A percentile compares a stretch with the other conserved stretches of the same genome.
Evolutionary conservation across 2,329 filamentous ascomycete genomes (phyloP).

Genomic region (Bipolaris victoriae): DNA sequence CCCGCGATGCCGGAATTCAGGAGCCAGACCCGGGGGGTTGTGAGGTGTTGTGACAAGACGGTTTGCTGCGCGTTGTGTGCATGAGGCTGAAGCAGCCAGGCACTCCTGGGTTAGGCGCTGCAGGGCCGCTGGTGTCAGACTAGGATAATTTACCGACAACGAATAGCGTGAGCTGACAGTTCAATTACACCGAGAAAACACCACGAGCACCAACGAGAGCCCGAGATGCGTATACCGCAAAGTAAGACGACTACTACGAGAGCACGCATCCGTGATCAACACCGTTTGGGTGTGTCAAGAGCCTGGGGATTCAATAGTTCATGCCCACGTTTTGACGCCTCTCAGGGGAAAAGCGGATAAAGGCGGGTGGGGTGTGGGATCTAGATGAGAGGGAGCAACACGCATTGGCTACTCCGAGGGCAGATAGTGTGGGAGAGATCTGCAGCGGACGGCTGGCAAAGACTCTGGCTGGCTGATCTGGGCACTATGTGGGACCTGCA

Average conservation of each 20-base stretch:
- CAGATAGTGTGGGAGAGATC: no score
- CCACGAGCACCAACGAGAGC: not conserved
- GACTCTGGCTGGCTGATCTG: constrained; percentile 2
- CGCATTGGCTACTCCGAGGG: no score
- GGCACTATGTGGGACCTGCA: constrained; percentile 13
- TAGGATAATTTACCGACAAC: constrained; percentile 5
- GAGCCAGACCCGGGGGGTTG: not conserved
- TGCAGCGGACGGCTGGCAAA: no score
- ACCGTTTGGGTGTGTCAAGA: no score
- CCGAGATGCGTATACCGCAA: not conserved
- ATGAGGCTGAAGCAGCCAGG: constrained; percentile 2
- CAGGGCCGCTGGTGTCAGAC: not conserved
- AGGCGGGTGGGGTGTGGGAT: not conserved
- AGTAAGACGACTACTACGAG: no score
- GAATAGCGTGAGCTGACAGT: constrained; percentile 13
- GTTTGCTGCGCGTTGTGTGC: not conserved
- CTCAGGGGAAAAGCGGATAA: not conserved
- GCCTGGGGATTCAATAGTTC: no score
- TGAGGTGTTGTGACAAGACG: not conserved
- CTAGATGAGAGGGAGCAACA: no score
- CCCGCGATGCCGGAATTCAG: not conserved
- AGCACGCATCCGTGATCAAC: no score
- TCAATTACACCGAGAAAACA: constrained; percentile 11
- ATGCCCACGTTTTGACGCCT: not conserved
- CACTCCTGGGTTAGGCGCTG: constrained; percentile 5